Evolutionary conservation across 352 stramenopile species (phyloP).

Genomic region (Thalassiosira livingstoniorum): DNA sequence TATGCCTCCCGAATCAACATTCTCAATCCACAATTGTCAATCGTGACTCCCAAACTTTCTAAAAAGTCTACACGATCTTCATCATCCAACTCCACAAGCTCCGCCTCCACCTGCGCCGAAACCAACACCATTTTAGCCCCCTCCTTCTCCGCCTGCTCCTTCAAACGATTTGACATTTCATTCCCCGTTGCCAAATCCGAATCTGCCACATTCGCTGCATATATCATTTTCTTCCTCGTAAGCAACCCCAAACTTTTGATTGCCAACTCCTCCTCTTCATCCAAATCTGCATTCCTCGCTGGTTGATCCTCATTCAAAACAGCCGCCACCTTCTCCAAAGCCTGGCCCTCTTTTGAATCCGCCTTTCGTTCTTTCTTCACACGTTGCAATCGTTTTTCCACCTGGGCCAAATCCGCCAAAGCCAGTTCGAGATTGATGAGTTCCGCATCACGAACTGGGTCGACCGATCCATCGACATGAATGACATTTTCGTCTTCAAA

Average conservation of each 20-base stretch:
- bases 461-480: constrained; percentile 98
- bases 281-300: constrained; percentile 50
- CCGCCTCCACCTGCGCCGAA: constrained; percentile 58
- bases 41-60: constrained; percentile 34
- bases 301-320: constrained; percentile 48
- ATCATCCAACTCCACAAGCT: constrained; percentile 32
- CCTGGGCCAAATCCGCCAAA: constrained; percentile 91
- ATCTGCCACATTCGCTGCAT: constrained; percentile 70
- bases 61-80: constrained; percentile 49
- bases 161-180: constrained; percentile 82
- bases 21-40: constrained; percentile 40
- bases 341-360: constrained; percentile 56
- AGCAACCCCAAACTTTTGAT: constrained; percentile 69
- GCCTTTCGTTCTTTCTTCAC: constrained; percentile 39
- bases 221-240: constrained; percentile 65
- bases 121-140: constrained; percentile 40
- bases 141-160: constrained; percentile 16
- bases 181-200: constrained; percentile 55
- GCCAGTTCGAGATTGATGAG: constrained; percentile 99
- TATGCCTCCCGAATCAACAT: constrained; percentile 86
- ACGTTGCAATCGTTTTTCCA: constrained; percentile 58
- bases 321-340: constrained; percentile 38
- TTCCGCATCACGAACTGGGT: constrained; percentile 98
- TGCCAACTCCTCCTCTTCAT: constrained; percentile 15
- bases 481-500: constrained; percentile 99